phyloP scores from a whole-genome alignment of 768 basidiomycete genomes.

The Suillus ampliporus region DNA sequence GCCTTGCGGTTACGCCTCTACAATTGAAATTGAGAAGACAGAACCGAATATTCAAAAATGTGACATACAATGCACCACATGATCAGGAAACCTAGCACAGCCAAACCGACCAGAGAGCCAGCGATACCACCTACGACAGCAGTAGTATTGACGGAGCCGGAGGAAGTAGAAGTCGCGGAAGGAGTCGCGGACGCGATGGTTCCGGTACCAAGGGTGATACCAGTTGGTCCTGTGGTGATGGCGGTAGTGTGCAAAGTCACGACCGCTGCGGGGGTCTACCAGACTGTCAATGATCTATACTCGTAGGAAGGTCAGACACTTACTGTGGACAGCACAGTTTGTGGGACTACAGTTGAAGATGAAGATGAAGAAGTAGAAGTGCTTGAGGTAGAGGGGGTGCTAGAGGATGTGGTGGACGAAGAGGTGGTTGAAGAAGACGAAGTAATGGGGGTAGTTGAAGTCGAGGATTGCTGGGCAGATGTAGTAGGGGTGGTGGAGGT shows the following conservation, averaged over 20 bases:
- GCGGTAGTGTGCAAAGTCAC: neutral
- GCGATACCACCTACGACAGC: conserved; percentile 48
- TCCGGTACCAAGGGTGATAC: conserved; percentile 7
- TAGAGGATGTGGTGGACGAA: conserved; percentile 7
- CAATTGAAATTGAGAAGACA: conserved; percentile 13
- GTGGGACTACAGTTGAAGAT: conserved; percentile 2
- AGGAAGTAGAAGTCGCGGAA: conserved; percentile 39
- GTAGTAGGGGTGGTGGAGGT: conserved; percentile 21
- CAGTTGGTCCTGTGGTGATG: neutral
- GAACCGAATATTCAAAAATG: conserved; percentile 2
- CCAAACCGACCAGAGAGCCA: conserved; percentile 51
- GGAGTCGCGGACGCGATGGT: conserved; percentile 27
- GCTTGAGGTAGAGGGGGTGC: conserved; percentile 7
- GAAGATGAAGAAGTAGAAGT: conserved; percentile 12
- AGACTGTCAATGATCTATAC: neutral
- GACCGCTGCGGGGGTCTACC: neutral
- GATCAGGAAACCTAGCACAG: conserved; percentile 44
- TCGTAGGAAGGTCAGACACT: neutral
- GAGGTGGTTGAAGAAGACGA: conserved; percentile 14
- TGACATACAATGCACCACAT: conserved; percentile 53
- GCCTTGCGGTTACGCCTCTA: conserved; percentile 50
- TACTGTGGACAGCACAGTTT: neutral
- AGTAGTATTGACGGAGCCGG: conserved; percentile 39
- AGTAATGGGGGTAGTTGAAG: conserved; percentile 10
- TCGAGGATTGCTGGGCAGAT: conserved; percentile 5